Percentiles rank a stretch among this genome's conserved stretches.
These are phyloP conservation scores for Xerocomus cyaneibrunnescens DNA, from an alignment of 1,284 basidiomycete genomes.

Conservation along the genomic window DNA sequence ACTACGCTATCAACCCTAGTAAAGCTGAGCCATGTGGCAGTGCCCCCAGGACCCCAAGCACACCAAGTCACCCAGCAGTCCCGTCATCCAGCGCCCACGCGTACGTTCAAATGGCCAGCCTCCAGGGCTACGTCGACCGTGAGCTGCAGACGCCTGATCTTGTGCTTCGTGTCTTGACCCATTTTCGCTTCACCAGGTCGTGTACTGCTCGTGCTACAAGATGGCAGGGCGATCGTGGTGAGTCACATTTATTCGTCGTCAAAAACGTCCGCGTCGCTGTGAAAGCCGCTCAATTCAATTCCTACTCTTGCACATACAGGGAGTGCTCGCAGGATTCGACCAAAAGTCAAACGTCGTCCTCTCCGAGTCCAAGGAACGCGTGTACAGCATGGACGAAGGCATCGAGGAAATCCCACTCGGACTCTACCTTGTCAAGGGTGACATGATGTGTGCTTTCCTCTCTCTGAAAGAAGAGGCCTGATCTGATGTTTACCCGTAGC, in stretches of 20 bases:
- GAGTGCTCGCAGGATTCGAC: constrained; percentile 87
- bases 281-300: too few species aligned
- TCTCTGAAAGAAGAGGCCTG: neutral
- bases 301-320: constrained; percentile 46
- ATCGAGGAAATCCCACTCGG: constrained; percentile 97
- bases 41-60: too few species aligned
- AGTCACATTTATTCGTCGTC: neutral
- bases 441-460: constrained; percentile 81
- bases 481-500: constrained; percentile 40
- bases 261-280: neutral
- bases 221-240: constrained; percentile 86
- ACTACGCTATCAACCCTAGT: too few species aligned
- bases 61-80: too few species aligned
- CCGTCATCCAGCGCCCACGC: constrained; percentile 21
- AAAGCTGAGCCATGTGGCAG: too few species aligned
- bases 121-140: constrained; percentile 86
- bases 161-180: constrained; percentile 7
- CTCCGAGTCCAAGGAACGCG: constrained; percentile 86
- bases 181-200: constrained; percentile 41
- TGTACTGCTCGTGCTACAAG: constrained; percentile 87
- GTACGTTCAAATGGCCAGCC: constrained; percentile 62
- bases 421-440: constrained; percentile 95
- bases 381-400: constrained; percentile 86
- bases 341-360: constrained; percentile 93
- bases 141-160: constrained; percentile 27